Conservation (phyloP, 129 eudicot species). For the Saposhnikovia divaricata region DNA sequence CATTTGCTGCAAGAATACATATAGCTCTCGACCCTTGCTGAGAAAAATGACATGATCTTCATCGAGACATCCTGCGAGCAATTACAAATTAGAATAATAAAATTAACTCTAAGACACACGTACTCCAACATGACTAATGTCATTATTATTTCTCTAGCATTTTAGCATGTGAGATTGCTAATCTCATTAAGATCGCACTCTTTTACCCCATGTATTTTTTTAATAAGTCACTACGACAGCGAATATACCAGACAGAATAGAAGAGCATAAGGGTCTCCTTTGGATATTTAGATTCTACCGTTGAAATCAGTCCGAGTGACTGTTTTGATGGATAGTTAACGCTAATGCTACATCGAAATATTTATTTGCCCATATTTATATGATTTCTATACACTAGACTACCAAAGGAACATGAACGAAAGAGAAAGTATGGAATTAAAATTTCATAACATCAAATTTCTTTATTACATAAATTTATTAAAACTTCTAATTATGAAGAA, state of each 20-base stretch:
- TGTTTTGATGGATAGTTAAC: background rate
- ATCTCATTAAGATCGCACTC: background rate
- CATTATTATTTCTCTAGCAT: background rate
- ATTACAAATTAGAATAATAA: background rate
- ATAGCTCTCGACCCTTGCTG: constrained; percentile 73
- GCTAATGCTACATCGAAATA: background rate
- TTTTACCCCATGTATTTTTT: background rate
- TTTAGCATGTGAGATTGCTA: background rate
- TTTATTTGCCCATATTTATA: background rate
- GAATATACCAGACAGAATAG: background rate
- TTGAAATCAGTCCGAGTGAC: background rate
- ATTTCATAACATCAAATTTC: background rate
- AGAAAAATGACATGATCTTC: constrained; percentile 78
- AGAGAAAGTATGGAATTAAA: background rate
- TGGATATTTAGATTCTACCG: background rate
- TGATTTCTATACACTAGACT: background rate
- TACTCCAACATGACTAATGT: background rate
- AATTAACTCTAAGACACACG: background rate
- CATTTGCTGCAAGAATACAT: constrained; percentile 85
- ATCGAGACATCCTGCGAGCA: constrained; percentile 60
- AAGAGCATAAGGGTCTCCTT: background rate
- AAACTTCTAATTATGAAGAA: no score
- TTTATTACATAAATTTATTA: background rate
- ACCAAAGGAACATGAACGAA: background rate
- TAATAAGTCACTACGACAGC: background rate